Evolutionary conservation across 139 green algal genomes (phyloP).

Genomic region (Picochlorum sp.): DNA sequence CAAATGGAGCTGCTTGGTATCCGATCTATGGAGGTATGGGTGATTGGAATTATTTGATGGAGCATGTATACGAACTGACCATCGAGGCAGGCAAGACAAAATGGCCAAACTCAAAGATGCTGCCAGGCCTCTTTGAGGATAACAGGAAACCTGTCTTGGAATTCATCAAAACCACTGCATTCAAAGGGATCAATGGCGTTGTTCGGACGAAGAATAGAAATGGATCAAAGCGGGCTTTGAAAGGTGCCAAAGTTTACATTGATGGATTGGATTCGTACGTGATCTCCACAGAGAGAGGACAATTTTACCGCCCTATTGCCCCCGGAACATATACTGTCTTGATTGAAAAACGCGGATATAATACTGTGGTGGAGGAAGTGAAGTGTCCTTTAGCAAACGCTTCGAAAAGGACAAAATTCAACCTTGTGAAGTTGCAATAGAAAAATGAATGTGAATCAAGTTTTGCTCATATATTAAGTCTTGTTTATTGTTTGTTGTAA

Average conservation of each 20-base stretch:
- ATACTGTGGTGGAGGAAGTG: background rate
- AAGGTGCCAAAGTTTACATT: background rate
- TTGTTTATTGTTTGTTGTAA: too few species aligned
- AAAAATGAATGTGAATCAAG: too few species aligned
- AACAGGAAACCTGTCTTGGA: constrained; percentile 57
- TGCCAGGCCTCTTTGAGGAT: constrained; percentile 52
- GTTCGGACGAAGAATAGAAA: background rate
- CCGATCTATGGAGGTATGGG: constrained; percentile 81
- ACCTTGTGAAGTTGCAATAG: too few species aligned
- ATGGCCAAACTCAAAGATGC: constrained; percentile 40
- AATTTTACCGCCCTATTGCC: constrained; percentile 49
- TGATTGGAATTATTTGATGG: constrained; percentile 82
- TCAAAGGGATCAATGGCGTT: constrained; percentile 30
- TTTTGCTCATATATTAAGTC: too few species aligned
- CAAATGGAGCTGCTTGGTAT: constrained; percentile 90
- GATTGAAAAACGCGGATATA: constrained; percentile 25
- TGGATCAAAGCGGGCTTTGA: background rate
- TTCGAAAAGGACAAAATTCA: too few species aligned
- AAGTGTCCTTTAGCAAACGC: background rate
- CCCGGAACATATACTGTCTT: constrained; percentile 52
- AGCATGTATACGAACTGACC: constrained; percentile 69
- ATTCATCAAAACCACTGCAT: constrained; percentile 36
- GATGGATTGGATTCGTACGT: background rate
- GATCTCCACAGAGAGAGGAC: constrained; percentile 17
- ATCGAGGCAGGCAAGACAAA: constrained; percentile 77